phyloP scores from a whole-genome alignment of 805 yeast species.

The Candida taoyuanica region DNA sequence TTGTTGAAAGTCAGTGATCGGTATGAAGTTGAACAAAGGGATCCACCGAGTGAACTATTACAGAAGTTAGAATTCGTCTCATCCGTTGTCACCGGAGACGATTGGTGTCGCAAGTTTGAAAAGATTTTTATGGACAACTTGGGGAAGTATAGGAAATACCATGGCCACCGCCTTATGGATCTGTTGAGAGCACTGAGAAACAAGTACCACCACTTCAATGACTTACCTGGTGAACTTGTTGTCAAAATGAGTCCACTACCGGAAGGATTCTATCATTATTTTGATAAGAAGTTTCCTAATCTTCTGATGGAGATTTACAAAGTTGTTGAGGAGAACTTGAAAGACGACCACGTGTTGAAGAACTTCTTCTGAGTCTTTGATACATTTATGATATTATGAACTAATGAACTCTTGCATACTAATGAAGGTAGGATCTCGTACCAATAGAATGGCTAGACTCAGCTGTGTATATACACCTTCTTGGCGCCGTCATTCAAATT shows the following conservation, averaged over 20 bases:
- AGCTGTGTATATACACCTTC: no score
- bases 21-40: slow-evolving; percentile 78
- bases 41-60: slow-evolving; percentile 65
- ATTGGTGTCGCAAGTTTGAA: slow-evolving; percentile 80
- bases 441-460: no score
- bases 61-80: slow-evolving; percentile 51
- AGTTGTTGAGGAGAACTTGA: slow-evolving; percentile 51
- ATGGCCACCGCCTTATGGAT: slow-evolving; percentile 74
- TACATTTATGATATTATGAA: slow-evolving; percentile 9
- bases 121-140: slow-evolving; percentile 70
- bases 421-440: no score
- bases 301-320: slow-evolving; percentile 71
- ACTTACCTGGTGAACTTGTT: slow-evolving; percentile 66
- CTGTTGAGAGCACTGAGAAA: slow-evolving; percentile 84
- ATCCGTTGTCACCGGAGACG: slow-evolving; percentile 47
- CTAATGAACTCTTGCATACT: slow-evolving; percentile 10
- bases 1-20: slow-evolving; percentile 85
- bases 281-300: slow-evolving; percentile 69
- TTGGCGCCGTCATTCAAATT: no score
- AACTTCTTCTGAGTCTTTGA: slow-evolving; percentile 32
- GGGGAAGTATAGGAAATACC: slow-evolving; percentile 88
- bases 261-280: slow-evolving; percentile 76
- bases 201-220: slow-evolving; percentile 92
- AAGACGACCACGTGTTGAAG: slow-evolving; percentile 57
- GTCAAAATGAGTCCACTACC: slow-evolving; percentile 74